Evolutionary conservation across 441 rosid species (phyloP).

Genomic region (Mallotus japonicus): DNA sequence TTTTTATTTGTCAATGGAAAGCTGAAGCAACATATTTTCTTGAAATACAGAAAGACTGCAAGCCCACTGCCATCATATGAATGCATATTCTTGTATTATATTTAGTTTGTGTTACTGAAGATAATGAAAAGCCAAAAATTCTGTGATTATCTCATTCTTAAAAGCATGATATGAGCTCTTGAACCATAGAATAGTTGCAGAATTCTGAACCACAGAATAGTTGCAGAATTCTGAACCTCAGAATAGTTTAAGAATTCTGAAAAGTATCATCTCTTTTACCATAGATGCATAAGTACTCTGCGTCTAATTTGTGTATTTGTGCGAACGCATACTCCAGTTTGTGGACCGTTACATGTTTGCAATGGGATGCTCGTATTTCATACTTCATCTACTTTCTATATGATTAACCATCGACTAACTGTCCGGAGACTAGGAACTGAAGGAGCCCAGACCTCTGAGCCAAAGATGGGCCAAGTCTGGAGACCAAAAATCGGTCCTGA

Average conservation of each 20-base stretch:
- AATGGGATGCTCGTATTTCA: background rate
- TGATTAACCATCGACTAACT: background rate
- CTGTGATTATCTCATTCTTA: background rate
- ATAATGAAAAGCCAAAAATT: background rate
- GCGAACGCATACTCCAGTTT: background rate
- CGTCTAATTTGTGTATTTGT: background rate
- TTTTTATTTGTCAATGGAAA: background rate
- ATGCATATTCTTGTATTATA: background rate
- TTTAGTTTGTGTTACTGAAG: background rate
- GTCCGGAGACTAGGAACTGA: too few relatives aligned
- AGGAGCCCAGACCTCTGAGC: too few relatives aligned
- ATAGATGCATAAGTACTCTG: background rate
- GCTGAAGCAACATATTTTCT: background rate
- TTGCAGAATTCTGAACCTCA: too few relatives aligned
- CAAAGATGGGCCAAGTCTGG: too few relatives aligned
- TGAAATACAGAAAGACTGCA: background rate
- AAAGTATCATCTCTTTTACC: background rate
- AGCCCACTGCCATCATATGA: background rate
- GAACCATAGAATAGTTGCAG: too few relatives aligned
- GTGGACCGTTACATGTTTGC: background rate
- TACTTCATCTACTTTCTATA: background rate
- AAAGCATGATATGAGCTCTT: background rate
- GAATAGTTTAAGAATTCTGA: too few relatives aligned
- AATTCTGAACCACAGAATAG: too few relatives aligned
- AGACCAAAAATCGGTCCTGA: too few relatives aligned